These are phyloP conservation scores for Plenodomus tracheiphilus DNA, from an alignment of 2,329 filamentous ascomycete genomes.

Conservation along the genomic window DNA sequence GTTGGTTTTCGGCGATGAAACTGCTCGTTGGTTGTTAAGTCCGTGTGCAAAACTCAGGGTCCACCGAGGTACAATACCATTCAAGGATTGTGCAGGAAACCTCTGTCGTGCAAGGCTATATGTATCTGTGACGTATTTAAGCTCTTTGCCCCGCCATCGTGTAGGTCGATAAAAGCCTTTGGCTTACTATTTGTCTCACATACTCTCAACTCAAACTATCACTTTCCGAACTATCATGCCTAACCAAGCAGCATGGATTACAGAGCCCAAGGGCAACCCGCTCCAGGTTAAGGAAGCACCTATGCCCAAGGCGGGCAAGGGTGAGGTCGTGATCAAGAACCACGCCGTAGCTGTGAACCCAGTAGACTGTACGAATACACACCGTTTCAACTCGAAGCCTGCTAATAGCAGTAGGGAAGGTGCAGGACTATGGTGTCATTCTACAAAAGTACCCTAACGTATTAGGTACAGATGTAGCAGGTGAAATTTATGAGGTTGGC, in stretches of 20 bases:
- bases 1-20: background rate
- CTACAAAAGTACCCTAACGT: conserved; percentile 40
- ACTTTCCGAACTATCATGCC: conserved; percentile 19
- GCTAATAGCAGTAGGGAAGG: conserved; percentile 29
- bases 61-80: background rate
- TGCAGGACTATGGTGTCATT: conserved; percentile 41
- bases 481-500: conserved; percentile 52
- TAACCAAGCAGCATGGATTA: conserved; percentile 41
- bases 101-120: background rate
- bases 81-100: background rate
- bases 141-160: background rate
- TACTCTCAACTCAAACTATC: background rate
- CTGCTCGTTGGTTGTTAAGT: background rate
- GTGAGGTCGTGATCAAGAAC: conserved; percentile 41
- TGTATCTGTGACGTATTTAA: background rate
- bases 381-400: background rate
- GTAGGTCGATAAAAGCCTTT: background rate
- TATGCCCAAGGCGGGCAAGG: conserved; percentile 30
- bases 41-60: background rate
- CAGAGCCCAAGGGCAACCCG: conserved; percentile 30
- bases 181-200: background rate
- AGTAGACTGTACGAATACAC: conserved; percentile 28
- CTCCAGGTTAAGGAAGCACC: conserved; percentile 36
- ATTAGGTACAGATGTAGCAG: conserved; percentile 50
- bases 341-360: conserved; percentile 40